Conservation (phyloP, 2,329 filamentous ascomycete species). For the Aspergillus versicolor region DNA sequence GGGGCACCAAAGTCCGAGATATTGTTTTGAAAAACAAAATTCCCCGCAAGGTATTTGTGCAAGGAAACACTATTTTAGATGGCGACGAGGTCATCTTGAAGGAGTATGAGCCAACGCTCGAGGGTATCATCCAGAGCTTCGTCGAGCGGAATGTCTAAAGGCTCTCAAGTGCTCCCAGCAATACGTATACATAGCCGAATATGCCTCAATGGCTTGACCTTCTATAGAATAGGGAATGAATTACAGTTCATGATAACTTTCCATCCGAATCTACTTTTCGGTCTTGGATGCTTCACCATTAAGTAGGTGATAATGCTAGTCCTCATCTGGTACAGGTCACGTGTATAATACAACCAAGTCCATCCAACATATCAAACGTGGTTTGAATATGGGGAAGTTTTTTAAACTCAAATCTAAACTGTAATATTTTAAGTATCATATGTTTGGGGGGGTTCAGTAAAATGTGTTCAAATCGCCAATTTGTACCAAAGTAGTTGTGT, state of each 20-base stretch:
- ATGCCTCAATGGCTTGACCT: background rate
- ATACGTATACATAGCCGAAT: background rate
- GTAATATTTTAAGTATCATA: too few relatives aligned
- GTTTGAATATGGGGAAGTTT: background rate
- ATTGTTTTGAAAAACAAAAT: conserved; percentile 62
- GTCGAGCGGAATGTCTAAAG: conserved; percentile 55
- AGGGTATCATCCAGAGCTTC: conserved; percentile 83
- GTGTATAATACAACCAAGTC: background rate
- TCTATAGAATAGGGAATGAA: background rate
- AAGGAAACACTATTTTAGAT: conserved; percentile 78
- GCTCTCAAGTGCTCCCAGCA: background rate
- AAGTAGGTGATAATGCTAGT: background rate
- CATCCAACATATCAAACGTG: background rate
- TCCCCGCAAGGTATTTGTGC: conserved; percentile 74
- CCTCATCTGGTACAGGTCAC: background rate
- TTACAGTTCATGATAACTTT: background rate
- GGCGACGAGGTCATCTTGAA: conserved; percentile 72
- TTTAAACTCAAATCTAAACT: background rate
- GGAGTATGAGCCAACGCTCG: conserved; percentile 79
- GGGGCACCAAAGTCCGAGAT: conserved; percentile 72
- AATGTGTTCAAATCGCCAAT: background rate
- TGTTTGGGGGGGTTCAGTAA: background rate
- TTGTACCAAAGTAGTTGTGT: background rate
- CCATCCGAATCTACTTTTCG: background rate
- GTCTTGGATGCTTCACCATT: too few relatives aligned